Conservation (phyloP, 331 rosid genomes). For the Quercus phellos region DNA sequence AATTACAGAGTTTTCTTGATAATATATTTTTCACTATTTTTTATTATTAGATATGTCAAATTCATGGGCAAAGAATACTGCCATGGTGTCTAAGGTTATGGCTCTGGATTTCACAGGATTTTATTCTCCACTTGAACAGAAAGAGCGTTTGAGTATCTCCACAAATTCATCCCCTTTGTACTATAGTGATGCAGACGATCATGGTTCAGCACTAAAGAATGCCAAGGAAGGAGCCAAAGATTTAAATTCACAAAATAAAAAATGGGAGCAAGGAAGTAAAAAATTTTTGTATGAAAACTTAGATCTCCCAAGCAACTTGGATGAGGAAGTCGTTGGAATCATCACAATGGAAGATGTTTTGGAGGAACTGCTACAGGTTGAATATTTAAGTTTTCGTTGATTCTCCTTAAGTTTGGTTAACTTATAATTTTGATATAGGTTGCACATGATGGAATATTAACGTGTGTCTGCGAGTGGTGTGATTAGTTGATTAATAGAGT, state of each 20-base stretch:
- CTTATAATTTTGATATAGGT: background rate
- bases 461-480: no score
- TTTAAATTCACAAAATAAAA: conserved; percentile 1
- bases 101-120: conserved; percentile 25
- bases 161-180: conserved; percentile 17
- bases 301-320: conserved; percentile 22
- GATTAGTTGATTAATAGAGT: no score
- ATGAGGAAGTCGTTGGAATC: conserved; percentile 59
- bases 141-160: conserved; percentile 27
- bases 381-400: background rate
- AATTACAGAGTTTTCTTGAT: background rate
- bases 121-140: conserved; percentile 12
- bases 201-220: conserved; percentile 24
- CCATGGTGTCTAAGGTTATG: background rate
- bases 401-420: background rate
- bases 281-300: conserved; percentile 25
- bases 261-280: conserved; percentile 18
- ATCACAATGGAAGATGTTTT: conserved; percentile 79
- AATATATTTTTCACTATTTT: background rate
- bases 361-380: conserved; percentile 70
- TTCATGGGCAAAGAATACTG: background rate
- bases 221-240: conserved; percentile 26
- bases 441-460: background rate
- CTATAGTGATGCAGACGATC: conserved; percentile 28
- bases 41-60: background rate